Base-by-base conservation (phyloP, 2,329 filamentous ascomycete genomes). In the Cryphonectria parasitica region DNA sequence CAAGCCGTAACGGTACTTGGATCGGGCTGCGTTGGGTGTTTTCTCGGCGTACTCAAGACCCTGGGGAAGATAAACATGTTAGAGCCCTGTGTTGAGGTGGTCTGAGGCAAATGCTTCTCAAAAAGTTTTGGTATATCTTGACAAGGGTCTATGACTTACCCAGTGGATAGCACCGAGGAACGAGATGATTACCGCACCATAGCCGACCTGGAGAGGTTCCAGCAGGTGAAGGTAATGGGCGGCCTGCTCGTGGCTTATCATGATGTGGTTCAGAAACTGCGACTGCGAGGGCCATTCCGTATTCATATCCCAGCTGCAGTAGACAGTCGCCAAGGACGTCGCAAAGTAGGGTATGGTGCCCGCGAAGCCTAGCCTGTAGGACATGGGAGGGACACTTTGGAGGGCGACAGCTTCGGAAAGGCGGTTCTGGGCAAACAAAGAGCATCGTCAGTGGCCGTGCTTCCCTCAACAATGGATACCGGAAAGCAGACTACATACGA, bases 111-210 rank as follows among this genome's bases (percentile, higher is more conserved):
- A 39, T 19, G 15, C 11, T 41, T 36, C 10, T 7, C n/a, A n/a
- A n/a, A 4, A 13, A 2, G 39, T 41, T 10, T 41, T 17, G 15
- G 39, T 2, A 3, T 3, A 22, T 36, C 2, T 22, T 17, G 17
- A 17, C 13, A 17, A 13, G 28, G 15, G 10, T n/a, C 11, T 2
- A 1, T 10, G 25, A 39, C 80, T 72, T 75, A 83, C 92, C 95
- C 88, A 98, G 81, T 98, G 95, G 77, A 97, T 90, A 45, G 95
- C 95, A 61, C 95, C 95, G 1, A 98, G 88, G 85, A 97, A 98
- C 39, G 94, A 97, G 76, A 97, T 92, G 76, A 97, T 96, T 70
- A 97, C 89, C 64, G 95, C 95, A 69, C 95, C 95, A 76, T 97
- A 97, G 71, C 94, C 95, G 68, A 98, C 87, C 81, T 98, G 95